Evolutionary conservation across 2,329 filamentous ascomycete species (phyloP), one percentile per base, ranked within the genome.

Genomic region (Verticillium longisporum): DNA sequence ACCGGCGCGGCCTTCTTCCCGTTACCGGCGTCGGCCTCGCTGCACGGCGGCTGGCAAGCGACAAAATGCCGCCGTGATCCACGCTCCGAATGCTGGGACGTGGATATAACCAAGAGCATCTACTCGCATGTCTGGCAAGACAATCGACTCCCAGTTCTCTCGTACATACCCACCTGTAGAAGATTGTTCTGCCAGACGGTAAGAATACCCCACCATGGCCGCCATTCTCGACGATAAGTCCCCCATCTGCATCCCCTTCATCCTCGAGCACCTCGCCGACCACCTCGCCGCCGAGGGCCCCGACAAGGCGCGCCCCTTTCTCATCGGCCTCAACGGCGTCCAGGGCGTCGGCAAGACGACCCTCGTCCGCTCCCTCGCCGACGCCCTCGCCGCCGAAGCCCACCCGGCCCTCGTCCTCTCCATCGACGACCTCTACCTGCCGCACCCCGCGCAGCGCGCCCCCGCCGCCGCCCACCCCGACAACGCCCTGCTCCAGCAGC

Each of bases 311-410:
- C 83, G 82, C 21, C 92, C 92, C 33, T 90, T 97, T 74, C 86
- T 97, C 72, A 82, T 97, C 64, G 94, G 92, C 56, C 83, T 98
- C 68, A 96, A 96, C 68, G 94, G 93, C 63, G 86, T 97, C 33
- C 94, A 97, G 76, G 94, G 94, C 63, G 89, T 91, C 41, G 94
- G 94, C 67, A 97, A 98, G 78, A 96, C 93, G 3, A 96, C 93
- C 13, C 83, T 97, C 68, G 92, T 93, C 41, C 81, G 81, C 41
- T 80, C 83, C 4, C 83, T 96, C 54, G 82, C 86, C 66, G 72
- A 79, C 21, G 84, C 83, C 14, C 83, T 94, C 41, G 79, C 83
- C 56, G 73, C 78, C 14, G 68, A 75, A 34, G 80, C 88, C 69
- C 81, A 81, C 21, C 80, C 90, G 31, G 89, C 88, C 2, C 79